phyloP scores from a whole-genome alignment of 495 filamentous ascomycete species.

The Trichodelitschia bisporula region DNA sequence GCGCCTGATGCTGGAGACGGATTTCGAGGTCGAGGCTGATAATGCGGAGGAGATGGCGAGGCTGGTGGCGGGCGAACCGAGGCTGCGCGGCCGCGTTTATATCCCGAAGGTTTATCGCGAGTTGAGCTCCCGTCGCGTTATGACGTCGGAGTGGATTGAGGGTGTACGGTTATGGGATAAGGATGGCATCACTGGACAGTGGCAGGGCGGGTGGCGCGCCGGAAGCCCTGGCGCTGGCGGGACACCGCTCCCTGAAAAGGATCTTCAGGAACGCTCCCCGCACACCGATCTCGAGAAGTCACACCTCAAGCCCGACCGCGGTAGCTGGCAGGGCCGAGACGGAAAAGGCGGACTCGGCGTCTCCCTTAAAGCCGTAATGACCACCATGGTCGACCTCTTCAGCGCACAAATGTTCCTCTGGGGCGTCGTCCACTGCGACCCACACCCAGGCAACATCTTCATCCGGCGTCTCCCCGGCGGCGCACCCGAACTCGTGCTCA shows the following conservation, averaged over 20 bases:
- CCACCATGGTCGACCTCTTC: conserved; percentile 86
- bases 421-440: conserved; percentile 84
- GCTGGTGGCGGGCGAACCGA: conserved; percentile 51
- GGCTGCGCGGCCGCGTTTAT: conserved; percentile 57
- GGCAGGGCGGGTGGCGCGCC: conserved; percentile 49
- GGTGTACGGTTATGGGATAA: conserved; percentile 83
- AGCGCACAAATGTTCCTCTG: conserved; percentile 92
- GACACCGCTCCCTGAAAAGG: conserved; percentile 26
- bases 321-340: conserved; percentile 48
- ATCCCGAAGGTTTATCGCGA: conserved; percentile 67
- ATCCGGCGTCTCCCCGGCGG: conserved; percentile 64
- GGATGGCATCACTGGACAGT: conserved; percentile 40
- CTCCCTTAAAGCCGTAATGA: conserved; percentile 66
- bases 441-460: conserved; percentile 93
- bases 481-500: conserved; percentile 70
- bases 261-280: conserved; percentile 19
- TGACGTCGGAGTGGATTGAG: conserved; percentile 96
- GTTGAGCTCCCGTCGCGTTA: conserved; percentile 57
- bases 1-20: conserved; percentile 70
- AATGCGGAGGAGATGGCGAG: conserved; percentile 68
- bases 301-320: conserved; percentile 51
- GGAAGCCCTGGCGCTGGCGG: conserved; percentile 61
- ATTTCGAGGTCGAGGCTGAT: conserved; percentile 73
- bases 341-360: conserved; percentile 60
- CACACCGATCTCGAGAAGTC: conserved; percentile 15